phyloP scores from a whole-genome alignment of 1,284 basidiomycete genomes.

The Austroboletus novae-zelandiae region DNA sequence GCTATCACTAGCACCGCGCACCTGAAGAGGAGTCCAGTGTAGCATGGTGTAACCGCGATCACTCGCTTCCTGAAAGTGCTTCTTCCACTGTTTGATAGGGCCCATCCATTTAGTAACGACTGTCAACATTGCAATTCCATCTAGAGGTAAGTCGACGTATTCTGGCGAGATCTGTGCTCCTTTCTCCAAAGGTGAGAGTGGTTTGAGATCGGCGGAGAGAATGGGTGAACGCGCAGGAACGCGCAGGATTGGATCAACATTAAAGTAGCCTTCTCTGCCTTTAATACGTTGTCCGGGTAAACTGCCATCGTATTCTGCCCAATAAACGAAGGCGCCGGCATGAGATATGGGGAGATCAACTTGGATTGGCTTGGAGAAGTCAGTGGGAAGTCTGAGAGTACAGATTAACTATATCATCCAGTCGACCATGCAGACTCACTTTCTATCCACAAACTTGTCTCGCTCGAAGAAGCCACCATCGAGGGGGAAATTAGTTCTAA shows the following conservation, averaged over 20 bases:
- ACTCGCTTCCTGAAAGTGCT: conserved; percentile 78
- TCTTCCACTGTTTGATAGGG: conserved; percentile 69
- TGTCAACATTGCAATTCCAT: conserved; percentile 84
- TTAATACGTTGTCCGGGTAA: conserved; percentile 57
- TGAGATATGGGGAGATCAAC: conserved; percentile 93
- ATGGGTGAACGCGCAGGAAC: conserved; percentile 72
- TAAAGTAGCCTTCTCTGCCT: conserved; percentile 90
- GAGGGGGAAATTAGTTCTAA: conserved; percentile 93
- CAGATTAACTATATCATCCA: conserved; percentile 9
- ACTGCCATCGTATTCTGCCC: conserved; percentile 83
- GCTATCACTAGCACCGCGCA: conserved; percentile 82
- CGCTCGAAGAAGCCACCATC: conserved; percentile 86
- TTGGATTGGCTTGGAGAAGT: conserved; percentile 86
- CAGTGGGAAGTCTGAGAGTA: conserved; percentile 62
- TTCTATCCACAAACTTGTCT: conserved; percentile 72
- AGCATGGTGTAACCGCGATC: conserved; percentile 94
- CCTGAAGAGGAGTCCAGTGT: conserved; percentile 92
- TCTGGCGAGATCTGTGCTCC: conserved; percentile 49
- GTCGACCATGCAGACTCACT: conserved; percentile 42
- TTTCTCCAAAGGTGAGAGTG: conserved; percentile 49
- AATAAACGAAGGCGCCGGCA: conserved; percentile 92
- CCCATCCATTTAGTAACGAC: conserved; percentile 98
- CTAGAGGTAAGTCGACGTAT: conserved; percentile 70
- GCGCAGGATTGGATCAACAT: conserved; percentile 87
- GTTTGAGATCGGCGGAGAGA: conserved; percentile 53